Base-by-base conservation (phyloP, 2,329 filamentous ascomycete species). In the Pseudogymnoascus sp. region DNA sequence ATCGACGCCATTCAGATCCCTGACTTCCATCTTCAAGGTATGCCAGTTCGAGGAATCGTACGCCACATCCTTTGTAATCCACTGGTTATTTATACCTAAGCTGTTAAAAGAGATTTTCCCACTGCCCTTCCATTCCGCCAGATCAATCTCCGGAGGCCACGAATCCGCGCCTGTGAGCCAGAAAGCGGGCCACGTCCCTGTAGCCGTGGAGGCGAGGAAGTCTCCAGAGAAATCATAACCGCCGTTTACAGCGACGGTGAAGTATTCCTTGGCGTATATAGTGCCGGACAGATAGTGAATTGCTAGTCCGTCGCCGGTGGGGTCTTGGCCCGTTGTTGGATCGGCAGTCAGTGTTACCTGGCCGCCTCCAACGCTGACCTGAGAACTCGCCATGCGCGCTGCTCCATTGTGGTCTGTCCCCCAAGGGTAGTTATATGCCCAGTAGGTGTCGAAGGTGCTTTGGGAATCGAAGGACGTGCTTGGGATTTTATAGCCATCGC, bases 81-180 rank as follows among this genome's bases (percentile, higher is more conserved):
- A 77, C 49, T 77, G 68, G 4, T 74, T 77, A 33, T 77, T 78
- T 1, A 79, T 79, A 66, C 80, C 79, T 68, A 81, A 81, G 1
- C 81, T 83, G 66, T 83, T 83, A 73, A 83, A 83, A 33, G 75
- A 79, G 64, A 83, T 80, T 68, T 81, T 78, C 14, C 81, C 81
- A 16, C 35, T 60, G 1, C 82, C 82, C 69, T 84, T 85, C 82
- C 82, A 85, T 71, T 85, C 82, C 1, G 82, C 82, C 72, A 85
- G 76, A 68, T 85, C 82, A 62, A 85, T 78, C 76, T 84, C 83
- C 0, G 82, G 83, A 14, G 82, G 82, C 82, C 83, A 85, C 0
- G 77, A 75, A 49, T 80, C 69, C 0, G 81, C 80, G 0, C 75
- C 81, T 1, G 81, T 83, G 12, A 84, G 71, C 82, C 82, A 84